A percentile compares a stretch with the other conserved stretches of the same genome.
These are phyloP conservation scores for Tetrapisispora pingtungensis DNA, from an alignment of 805 yeast species.

Conservation along the genomic window DNA sequence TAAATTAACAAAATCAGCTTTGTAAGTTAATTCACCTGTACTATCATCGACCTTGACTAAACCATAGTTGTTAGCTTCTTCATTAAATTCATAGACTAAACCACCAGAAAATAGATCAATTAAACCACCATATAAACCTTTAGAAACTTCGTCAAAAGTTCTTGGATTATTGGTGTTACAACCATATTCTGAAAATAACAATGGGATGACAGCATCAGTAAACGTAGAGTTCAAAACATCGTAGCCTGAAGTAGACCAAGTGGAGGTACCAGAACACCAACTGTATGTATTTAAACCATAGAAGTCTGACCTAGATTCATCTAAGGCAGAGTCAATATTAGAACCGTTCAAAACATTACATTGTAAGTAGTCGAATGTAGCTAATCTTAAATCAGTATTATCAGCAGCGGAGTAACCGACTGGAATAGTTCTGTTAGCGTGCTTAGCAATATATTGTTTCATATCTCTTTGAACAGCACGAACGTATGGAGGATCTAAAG, in stretches of 20 bases:
- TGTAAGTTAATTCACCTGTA: constrained; percentile 31
- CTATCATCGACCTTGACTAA: constrained; percentile 46
- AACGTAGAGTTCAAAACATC: constrained; percentile 46
- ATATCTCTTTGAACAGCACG: constrained; percentile 90
- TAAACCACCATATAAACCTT: constrained; percentile 60
- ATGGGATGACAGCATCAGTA: constrained; percentile 51
- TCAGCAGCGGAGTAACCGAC: constrained; percentile 97
- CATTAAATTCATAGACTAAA: constrained; percentile 80
- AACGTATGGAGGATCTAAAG: constrained; percentile 61
- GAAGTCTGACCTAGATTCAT: constrained; percentile 67
- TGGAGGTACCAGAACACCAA: constrained; percentile 65
- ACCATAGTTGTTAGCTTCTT: constrained; percentile 72
- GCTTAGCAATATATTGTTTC: constrained; percentile 64
- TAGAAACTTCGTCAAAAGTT: constrained; percentile 69
- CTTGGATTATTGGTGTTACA: constrained; percentile 73
- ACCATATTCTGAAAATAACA: constrained; percentile 71
- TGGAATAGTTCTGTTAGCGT: constrained; percentile 68
- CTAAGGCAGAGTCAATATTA: constrained; percentile 36
- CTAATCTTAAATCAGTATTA: constrained; percentile 54
- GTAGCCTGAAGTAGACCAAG: constrained; percentile 65
- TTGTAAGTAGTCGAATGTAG: constrained; percentile 70
- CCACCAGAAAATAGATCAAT: constrained; percentile 72
- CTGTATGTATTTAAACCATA: constrained; percentile 80
- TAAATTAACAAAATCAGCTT: constrained; percentile 44
- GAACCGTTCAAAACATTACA: constrained; percentile 55